These are phyloP conservation scores for Alternaria infectoria DNA, from an alignment of 2,329 filamentous ascomycete genomes.

Conservation along the genomic window DNA sequence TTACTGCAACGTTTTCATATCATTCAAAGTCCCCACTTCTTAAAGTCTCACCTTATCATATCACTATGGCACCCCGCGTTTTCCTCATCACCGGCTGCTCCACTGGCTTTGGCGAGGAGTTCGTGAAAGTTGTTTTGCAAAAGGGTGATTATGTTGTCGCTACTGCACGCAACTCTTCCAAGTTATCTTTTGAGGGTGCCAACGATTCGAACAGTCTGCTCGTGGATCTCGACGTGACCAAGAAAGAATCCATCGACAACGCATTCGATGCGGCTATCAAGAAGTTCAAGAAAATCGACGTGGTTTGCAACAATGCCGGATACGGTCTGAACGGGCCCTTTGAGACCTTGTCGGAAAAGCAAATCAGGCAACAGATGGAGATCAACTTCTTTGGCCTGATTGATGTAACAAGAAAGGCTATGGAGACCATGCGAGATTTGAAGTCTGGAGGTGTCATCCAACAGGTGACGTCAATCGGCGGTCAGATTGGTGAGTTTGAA, in stretches of 20 bases:
- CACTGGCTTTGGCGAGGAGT: conserved; percentile 55
- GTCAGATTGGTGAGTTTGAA: conserved; percentile 46
- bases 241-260: conserved; percentile 52
- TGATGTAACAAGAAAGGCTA: conserved; percentile 57
- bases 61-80: conserved; percentile 51
- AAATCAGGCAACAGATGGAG: conserved; percentile 62
- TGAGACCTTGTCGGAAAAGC: conserved; percentile 58
- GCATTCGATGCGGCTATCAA: conserved; percentile 54
- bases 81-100: conserved; percentile 57
- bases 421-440: conserved; percentile 54
- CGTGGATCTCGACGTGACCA: conserved; percentile 61
- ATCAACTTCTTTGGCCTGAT: conserved; percentile 66
- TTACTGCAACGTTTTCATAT: neutral
- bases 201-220: conserved; percentile 58
- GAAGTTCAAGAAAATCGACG: conserved; percentile 63
- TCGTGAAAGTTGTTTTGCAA: conserved; percentile 51
- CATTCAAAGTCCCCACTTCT: too few species aligned
- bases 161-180: conserved; percentile 55
- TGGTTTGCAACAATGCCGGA: conserved; percentile 68
- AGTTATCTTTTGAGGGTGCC: conserved; percentile 47
- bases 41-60: neutral
- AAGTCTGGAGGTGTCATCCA: conserved; percentile 62
- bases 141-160: conserved; percentile 55
- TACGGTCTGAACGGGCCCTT: conserved; percentile 62
- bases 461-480: conserved; percentile 63